phyloP scores from a whole-genome alignment of 2,329 filamentous ascomycete genomes.

The Penicillium sp. region DNA sequence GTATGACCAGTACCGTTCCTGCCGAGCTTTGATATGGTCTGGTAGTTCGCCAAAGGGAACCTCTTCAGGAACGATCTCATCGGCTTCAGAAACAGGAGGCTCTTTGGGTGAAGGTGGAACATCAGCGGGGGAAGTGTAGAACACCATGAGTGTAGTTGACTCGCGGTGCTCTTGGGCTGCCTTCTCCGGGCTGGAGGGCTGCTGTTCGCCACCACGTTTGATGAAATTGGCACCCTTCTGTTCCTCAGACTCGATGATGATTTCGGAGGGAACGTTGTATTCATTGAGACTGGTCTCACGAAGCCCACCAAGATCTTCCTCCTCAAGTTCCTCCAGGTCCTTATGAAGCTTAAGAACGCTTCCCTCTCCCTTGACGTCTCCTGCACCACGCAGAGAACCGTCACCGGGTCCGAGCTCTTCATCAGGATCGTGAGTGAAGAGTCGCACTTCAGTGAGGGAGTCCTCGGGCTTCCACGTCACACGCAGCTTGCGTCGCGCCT shows the following conservation, averaged over 20 bases:
- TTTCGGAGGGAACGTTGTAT: slow-evolving; percentile 35
- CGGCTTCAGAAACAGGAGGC: slow-evolving; percentile 38
- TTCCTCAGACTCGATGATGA: slow-evolving; percentile 41
- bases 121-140: slow-evolving; percentile 47
- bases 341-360: slow-evolving; percentile 51
- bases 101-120: slow-evolving; percentile 50
- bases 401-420: slow-evolving; percentile 61
- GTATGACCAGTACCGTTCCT: slow-evolving; percentile 42
- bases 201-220: slow-evolving; percentile 43
- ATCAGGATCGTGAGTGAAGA: slow-evolving; percentile 63
- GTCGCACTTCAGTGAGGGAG: slow-evolving; percentile 55
- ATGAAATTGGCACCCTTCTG: slow-evolving; percentile 36
- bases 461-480: slow-evolving; percentile 61
- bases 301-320: slow-evolving; percentile 56
- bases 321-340: slow-evolving; percentile 57
- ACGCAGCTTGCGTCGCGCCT: slow-evolving; percentile 59
- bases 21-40: slow-evolving; percentile 42
- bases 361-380: slow-evolving; percentile 59
- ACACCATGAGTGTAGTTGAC: slow-evolving; percentile 48
- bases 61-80: slow-evolving; percentile 37
- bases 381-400: slow-evolving; percentile 57
- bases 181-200: slow-evolving; percentile 42
- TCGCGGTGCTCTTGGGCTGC: slow-evolving; percentile 48
- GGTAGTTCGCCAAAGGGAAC: slow-evolving; percentile 44
- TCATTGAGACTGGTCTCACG: slow-evolving; percentile 42